Conservation (phyloP, 2,329 filamentous ascomycete species). For the Talaromyces pinophilus region DNA sequence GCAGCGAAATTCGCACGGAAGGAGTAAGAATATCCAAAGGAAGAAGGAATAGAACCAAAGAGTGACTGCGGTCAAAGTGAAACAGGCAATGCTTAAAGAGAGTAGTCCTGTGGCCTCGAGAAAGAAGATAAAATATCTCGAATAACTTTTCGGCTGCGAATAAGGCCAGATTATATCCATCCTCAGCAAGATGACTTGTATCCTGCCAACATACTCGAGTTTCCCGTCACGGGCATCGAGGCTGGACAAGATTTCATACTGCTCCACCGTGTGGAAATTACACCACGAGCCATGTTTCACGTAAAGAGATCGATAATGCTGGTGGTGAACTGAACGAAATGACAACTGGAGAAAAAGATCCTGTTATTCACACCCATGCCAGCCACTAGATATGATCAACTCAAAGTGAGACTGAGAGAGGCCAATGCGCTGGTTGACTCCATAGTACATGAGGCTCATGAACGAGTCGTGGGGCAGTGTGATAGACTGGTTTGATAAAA, state of each 20-base stretch:
- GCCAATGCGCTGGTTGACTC: no score
- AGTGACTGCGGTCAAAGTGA: background rate
- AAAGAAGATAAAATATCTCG: background rate
- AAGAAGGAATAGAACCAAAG: background rate
- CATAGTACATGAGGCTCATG: no score
- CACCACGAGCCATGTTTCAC: background rate
- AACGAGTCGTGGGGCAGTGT: no score
- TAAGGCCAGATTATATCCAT: background rate
- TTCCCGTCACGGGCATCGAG: background rate
- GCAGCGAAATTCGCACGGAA: background rate
- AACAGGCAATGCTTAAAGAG: background rate
- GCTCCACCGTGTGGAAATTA: background rate
- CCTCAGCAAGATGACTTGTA: background rate
- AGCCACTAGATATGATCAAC: no score
- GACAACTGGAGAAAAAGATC: background rate
- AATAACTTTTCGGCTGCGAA: background rate
- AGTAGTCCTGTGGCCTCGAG: background rate
- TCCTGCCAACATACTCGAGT: background rate
- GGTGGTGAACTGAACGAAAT: background rate
- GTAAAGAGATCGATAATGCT: background rate
- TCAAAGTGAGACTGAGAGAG: no score
- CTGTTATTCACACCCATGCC: background rate
- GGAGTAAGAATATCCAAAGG: background rate
- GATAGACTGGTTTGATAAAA: no score
- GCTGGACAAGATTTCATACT: background rate